phyloP scores from a whole-genome alignment of 176 grass and related monocot species.

The Oryza brachyantha region DNA sequence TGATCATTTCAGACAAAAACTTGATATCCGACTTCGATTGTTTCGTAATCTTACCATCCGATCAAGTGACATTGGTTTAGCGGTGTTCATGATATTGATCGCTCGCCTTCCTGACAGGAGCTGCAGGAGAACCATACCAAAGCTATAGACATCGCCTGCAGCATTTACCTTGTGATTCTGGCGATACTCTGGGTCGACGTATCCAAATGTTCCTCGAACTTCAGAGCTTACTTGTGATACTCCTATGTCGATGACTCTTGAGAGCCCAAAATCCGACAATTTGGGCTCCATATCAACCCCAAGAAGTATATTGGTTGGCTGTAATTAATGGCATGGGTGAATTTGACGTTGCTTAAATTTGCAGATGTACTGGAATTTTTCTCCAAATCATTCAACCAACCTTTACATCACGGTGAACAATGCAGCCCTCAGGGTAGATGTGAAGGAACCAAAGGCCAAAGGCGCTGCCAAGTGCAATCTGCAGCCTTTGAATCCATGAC shows the following conservation, averaged over 20 bases:
- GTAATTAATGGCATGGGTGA: not conserved
- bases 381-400: constrained; percentile 34
- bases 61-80: constrained; percentile 56
- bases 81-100: constrained; percentile 59
- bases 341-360: constrained; percentile 6
- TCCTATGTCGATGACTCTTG: constrained; percentile 50
- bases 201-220: constrained; percentile 78
- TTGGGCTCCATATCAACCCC: constrained; percentile 60
- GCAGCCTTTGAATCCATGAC: constrained; percentile 58
- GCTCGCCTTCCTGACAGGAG: constrained; percentile 55
- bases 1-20: not conserved
- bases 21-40: not conserved
- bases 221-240: constrained; percentile 62
- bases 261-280: constrained; percentile 63
- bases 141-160: constrained; percentile 72
- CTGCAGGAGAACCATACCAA: constrained; percentile 67
- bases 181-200: constrained; percentile 73
- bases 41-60: constrained; percentile 42
- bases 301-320: constrained; percentile 81
- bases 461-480: constrained; percentile 59
- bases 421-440: constrained; percentile 66
- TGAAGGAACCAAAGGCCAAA: constrained; percentile 81
- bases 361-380: not conserved
- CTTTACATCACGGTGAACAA: constrained; percentile 78
- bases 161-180: constrained; percentile 67